Percentiles rank a stretch among this genome's conserved stretches.
These are phyloP conservation scores for Sugiyamaella japonica DNA, from an alignment of 1,139 yeast genomes.

Conservation along the genomic window DNA sequence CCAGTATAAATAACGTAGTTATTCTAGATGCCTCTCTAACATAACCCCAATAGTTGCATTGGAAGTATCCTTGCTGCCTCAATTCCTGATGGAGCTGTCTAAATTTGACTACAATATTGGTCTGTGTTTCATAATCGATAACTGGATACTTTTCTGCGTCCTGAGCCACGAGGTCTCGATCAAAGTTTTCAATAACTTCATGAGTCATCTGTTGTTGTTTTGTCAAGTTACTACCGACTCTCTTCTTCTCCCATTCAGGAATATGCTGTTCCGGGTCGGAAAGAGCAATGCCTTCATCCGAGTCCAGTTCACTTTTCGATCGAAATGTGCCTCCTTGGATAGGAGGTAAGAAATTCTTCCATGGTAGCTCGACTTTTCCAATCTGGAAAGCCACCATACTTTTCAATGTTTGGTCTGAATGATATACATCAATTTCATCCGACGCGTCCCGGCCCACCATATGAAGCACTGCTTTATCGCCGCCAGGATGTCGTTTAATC, in stretches of 20 bases:
- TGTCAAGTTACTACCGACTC: constrained; percentile 12
- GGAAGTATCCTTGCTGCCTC: constrained; percentile 59
- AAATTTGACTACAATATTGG: constrained; percentile 55
- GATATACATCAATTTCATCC: constrained; percentile 75
- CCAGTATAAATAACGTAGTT: constrained; percentile 50
- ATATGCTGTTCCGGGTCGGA: constrained; percentile 21
- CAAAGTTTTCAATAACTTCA: constrained; percentile 55
- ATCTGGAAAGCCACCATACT: constrained; percentile 57
- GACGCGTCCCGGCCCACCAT: constrained; percentile 89
- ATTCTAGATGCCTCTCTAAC: constrained; percentile 66
- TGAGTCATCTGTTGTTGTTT: constrained; percentile 55
- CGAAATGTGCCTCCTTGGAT: constrained; percentile 75
- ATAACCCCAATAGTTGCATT: constrained; percentile 74
- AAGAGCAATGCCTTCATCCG: constrained; percentile 29
- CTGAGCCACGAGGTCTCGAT: constrained; percentile 51
- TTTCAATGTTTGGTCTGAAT: constrained; percentile 52
- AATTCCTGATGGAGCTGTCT: constrained; percentile 59
- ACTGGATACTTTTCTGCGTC: constrained; percentile 62
- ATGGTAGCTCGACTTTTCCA: constrained; percentile 60
- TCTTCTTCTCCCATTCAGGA: constrained; percentile 14
- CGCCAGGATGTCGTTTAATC: constrained; percentile 83
- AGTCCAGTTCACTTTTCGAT: constrained; percentile 30
- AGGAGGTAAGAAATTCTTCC: constrained; percentile 83
- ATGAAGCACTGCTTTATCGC: constrained; percentile 79
- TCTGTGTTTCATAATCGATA: constrained; percentile 68